Evolutionary conservation across 2,329 filamentous ascomycete species (phyloP).

Genomic region (Whalleya microplaca): DNA sequence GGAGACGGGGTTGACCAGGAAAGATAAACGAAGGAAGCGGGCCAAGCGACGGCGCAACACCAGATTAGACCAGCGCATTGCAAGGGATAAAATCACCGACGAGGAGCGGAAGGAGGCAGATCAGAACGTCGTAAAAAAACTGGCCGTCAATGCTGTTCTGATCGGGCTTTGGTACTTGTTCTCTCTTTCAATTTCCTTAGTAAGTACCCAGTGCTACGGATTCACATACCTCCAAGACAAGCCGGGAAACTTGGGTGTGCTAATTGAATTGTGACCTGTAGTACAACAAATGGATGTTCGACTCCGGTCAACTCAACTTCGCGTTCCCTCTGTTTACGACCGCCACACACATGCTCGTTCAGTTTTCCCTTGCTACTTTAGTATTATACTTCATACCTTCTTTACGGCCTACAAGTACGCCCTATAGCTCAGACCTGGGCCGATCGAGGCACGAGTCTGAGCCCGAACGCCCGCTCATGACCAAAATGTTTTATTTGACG

Average conservation of each 20-base stretch:
- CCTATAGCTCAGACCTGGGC: constrained; percentile 52
- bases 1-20: constrained; percentile 81
- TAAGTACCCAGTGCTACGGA: constrained; percentile 49
- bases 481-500: constrained; percentile 87
- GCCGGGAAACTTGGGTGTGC: constrained; percentile 27
- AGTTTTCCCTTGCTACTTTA: constrained; percentile 77
- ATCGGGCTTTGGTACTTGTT: constrained; percentile 90
- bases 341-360: constrained; percentile 92
- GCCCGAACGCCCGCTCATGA: constrained; percentile 70
- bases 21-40: constrained; percentile 70
- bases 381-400: constrained; percentile 84
- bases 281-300: constrained; percentile 99
- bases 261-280: constrained; percentile 41
- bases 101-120: constrained; percentile 79
- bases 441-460: constrained; percentile 57
- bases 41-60: constrained; percentile 70
- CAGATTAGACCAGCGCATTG: constrained; percentile 71
- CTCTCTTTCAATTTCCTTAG: constrained; percentile 88
- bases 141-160: constrained; percentile 76
- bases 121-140: constrained; percentile 68
- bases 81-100: constrained; percentile 63
- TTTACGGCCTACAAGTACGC: constrained; percentile 66
- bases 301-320: constrained; percentile 81
- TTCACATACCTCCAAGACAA: constrained; percentile 1
- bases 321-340: constrained; percentile 95